Conservation (phyloP, 768 basidiomycete genomes). For the Russula emetica region DNA sequence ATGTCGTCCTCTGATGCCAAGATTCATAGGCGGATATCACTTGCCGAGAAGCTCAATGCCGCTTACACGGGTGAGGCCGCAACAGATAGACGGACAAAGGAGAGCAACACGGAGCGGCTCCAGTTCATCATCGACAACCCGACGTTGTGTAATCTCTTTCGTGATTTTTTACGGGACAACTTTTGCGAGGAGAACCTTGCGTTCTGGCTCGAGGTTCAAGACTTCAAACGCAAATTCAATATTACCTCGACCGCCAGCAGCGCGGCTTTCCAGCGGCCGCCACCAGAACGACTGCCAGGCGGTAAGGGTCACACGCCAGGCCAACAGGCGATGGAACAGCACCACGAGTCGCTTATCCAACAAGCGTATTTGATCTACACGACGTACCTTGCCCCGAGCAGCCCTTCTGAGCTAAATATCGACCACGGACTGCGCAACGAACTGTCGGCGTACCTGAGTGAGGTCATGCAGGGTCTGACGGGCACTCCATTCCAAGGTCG, state of each 20-base stretch:
- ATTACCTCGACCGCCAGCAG: constrained; percentile 75
- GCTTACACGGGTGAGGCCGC: constrained; percentile 51
- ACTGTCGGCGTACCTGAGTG: constrained; percentile 87
- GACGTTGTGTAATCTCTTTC: constrained; percentile 80
- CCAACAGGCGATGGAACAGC: constrained; percentile 90
- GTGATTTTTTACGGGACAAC: constrained; percentile 89
- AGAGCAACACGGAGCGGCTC: constrained; percentile 89
- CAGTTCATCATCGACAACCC: constrained; percentile 92
- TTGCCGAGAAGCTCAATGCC: constrained; percentile 66
- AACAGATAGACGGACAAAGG: constrained; percentile 51
- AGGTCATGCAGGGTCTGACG: constrained; percentile 73
- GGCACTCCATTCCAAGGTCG: constrained; percentile 76
- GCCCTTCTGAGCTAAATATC: constrained; percentile 95
- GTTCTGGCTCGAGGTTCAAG: constrained; percentile 96
- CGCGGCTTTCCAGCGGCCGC: constrained; percentile 40
- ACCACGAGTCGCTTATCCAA: constrained; percentile 91
- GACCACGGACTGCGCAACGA: constrained; percentile 96
- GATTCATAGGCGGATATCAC: constrained; percentile 73
- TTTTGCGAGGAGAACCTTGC: constrained; percentile 98
- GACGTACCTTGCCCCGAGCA: constrained; percentile 93
- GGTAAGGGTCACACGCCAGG: constrained; percentile 54
- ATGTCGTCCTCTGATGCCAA: constrained; percentile 49
- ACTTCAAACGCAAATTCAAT: constrained; percentile 94
- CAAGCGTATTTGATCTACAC: constrained; percentile 93
- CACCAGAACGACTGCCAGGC: constrained; percentile 42